These are phyloP conservation scores for Lactarius akahatsu DNA, from an alignment of 768 basidiomycete species.

Conservation along the genomic window DNA sequence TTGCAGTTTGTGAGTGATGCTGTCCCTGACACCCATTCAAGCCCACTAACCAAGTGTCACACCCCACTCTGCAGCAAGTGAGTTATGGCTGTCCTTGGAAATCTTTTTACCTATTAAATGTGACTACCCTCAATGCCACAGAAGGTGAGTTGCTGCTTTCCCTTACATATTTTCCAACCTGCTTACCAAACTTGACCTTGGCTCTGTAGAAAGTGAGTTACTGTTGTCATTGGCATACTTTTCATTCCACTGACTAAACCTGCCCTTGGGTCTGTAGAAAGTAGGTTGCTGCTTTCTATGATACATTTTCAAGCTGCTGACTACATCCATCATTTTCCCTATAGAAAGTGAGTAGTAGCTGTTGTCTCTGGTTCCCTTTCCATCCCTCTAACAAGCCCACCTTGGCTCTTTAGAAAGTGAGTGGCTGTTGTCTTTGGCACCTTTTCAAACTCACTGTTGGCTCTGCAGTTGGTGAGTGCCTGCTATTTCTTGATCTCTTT, in stretches of 20 bases:
- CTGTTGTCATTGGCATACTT: too few species aligned
- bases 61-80: too few species aligned
- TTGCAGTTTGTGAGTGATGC: background rate
- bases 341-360: background rate
- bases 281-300: background rate
- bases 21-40: background rate
- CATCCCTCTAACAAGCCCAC: background rate
- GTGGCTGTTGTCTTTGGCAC: background rate
- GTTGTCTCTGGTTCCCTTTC: background rate
- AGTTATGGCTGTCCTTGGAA: too few species aligned
- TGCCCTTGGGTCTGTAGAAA: background rate
- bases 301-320: background rate
- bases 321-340: background rate
- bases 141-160: too few species aligned
- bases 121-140: background rate
- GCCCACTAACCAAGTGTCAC: too few species aligned
- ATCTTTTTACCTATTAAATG: background rate
- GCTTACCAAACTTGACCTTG: fast-evolving
- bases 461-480: background rate
- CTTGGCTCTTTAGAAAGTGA: background rate
- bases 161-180: background rate
- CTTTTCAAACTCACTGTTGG: background rate
- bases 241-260: background rate
- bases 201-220: background rate
- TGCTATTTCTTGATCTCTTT: background rate